Percentiles rank a stretch among this genome's conserved stretches.
Evolutionary conservation across 2,329 filamentous ascomycete genomes (phyloP).

Genomic region (Hypoxylon sp.): DNA sequence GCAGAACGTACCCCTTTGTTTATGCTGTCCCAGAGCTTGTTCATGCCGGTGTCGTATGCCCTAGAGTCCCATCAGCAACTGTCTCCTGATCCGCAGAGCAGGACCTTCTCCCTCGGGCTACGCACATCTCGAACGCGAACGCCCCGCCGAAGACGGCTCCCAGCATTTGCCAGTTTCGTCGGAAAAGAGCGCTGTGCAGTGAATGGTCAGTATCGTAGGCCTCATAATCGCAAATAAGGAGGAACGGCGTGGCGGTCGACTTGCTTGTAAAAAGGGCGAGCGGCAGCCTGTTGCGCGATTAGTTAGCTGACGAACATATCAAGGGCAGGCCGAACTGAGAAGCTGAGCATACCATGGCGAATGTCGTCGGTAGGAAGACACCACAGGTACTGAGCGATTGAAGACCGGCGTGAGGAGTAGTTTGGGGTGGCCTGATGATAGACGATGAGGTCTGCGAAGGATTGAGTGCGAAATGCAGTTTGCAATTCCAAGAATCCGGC

Average conservation of each 20-base stretch:
- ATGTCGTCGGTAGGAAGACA: constrained; percentile 9
- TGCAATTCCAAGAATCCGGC: constrained; percentile 15
- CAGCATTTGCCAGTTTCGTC: constrained; percentile 88
- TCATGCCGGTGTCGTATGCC: constrained; percentile 81
- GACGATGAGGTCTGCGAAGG: constrained; percentile 13
- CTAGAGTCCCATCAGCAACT: constrained; percentile 59
- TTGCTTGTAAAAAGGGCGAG: constrained; percentile 67
- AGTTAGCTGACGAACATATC: constrained; percentile 34
- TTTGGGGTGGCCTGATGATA: constrained; percentile 12
- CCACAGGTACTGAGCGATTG: background rate
- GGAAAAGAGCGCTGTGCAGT: constrained; percentile 75
- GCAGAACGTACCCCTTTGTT: constrained; percentile 84
- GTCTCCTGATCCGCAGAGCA: constrained; percentile 3
- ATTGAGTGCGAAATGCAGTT: constrained; percentile 1
- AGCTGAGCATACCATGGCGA: constrained; percentile 62
- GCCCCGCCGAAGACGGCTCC: constrained; percentile 84
- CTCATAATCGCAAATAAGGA: background rate
- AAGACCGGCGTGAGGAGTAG: background rate
- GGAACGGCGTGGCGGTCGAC: constrained; percentile 44
- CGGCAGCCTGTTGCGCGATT: constrained; percentile 51
- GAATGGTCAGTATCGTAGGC: constrained; percentile 37
- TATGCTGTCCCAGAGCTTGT: constrained; percentile 87
- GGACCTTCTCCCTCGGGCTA: constrained; percentile 43
- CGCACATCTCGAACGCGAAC: constrained; percentile 94
- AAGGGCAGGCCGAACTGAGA: constrained; percentile 16